Conservation (phyloP, 2,329 filamentous ascomycete species). For the Trichoderma pleuroti region DNA sequence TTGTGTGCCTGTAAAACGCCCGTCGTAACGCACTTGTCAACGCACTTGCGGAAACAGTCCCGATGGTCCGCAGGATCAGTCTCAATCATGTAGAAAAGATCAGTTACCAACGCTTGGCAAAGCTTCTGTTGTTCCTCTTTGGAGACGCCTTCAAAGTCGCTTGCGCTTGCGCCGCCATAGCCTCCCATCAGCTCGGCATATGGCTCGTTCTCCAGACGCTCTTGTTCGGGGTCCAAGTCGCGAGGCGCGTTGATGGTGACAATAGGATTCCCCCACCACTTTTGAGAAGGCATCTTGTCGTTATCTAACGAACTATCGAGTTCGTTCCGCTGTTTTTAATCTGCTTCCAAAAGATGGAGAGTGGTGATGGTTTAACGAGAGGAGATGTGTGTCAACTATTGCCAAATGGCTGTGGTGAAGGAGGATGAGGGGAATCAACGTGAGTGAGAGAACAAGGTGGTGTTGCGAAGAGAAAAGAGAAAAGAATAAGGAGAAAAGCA, state of each 20-base stretch:
- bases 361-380: not conserved
- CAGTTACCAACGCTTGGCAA: not conserved
- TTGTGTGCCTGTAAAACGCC: not conserved
- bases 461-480: not conserved
- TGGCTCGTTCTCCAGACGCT: not conserved
- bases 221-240: not conserved
- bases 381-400: not conserved
- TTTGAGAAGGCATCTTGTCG: not conserved
- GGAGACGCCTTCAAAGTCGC: not conserved
- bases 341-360: not conserved
- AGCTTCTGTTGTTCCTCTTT: not conserved
- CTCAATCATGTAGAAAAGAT: not conserved
- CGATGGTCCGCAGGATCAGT: not conserved
- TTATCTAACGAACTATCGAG: not conserved
- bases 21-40: not conserved
- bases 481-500: not conserved
- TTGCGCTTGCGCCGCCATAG: too few species aligned
- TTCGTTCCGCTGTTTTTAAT: not conserved
- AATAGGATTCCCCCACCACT: not conserved
- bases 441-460: not conserved
- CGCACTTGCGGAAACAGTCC: not conserved
- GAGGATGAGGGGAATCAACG: not conserved
- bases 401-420: not conserved
- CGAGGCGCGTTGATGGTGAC: not conserved
- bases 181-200: not conserved